Evolutionary conservation across 108 stramenopile genomes (phyloP), one percentile per base, ranked within the genome.

Genomic region (Fistulifera pelliculosa): DNA sequence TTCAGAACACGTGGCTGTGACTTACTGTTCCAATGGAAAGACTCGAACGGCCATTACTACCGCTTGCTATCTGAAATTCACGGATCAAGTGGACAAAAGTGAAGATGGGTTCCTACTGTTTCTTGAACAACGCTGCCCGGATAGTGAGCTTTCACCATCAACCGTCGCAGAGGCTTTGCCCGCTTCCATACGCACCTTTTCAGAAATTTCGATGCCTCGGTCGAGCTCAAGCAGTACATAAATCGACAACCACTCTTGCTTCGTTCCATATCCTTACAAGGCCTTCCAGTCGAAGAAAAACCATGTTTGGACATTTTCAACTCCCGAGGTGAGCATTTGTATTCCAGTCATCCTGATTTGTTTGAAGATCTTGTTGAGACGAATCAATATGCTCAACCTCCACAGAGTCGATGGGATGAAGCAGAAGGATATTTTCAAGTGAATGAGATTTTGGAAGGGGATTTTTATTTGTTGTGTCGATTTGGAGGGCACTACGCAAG

Each of bases 201-300:
- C 68, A 51, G 55, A 16, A 92, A 95, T 68, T 91, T 95, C 60
- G 85, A 91, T 69, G 26, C 66, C 6, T 41, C 60, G 17, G 49
- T 72, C 15, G 17, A 77, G 18, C 42, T 64, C 13, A 79, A 75
- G 17, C 60, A 67, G 6, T 85, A 69, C 38, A 69, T 81, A 25
- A 70, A 83, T 54, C 73, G 76, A 8, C 71, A 73, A 41, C 80
- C 89, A 17, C 58, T 93, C 17, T 41, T 84, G 35, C 64, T 93
- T 15, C 54, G 70, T 41, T 77, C 81, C 7, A 71, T 95, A 43
- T 45, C 72, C 0, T 42, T 95, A n/a, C 80, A 85, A 52, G 91
- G 91, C n/a, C 68, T 95, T 7, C 94, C 94, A 0, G 82, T 95
- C 38, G 94, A 91, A 57, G 91, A 91, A n/a, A 69, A 86, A 55